Evolutionary conservation across 495 filamentous ascomycete genomes (phyloP).

Genomic region (Penicillium arizonense): DNA sequence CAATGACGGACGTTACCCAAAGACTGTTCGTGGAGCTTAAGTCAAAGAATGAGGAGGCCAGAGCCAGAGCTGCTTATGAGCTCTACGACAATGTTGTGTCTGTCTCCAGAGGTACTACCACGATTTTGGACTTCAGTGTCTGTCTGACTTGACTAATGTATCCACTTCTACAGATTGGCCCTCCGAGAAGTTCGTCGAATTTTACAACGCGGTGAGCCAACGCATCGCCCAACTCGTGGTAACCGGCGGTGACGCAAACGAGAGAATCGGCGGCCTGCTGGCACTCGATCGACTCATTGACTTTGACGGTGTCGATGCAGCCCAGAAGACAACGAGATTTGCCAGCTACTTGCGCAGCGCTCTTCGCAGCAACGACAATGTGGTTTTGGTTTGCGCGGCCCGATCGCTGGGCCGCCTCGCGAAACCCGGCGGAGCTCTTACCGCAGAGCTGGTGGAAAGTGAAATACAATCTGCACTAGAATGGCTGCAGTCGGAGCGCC

Average conservation of each 20-base stretch:
- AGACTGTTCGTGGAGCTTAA: conserved; percentile 50
- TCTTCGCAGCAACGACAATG: conserved; percentile 82
- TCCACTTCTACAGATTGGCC: conserved; percentile 59
- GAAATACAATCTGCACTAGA: conserved; percentile 94
- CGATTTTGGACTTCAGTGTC: neutral
- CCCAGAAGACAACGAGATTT: conserved; percentile 91
- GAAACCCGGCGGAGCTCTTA: conserved; percentile 87
- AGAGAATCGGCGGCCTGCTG: conserved; percentile 85
- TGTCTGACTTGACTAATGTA: conserved; percentile 7
- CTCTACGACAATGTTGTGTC: conserved; percentile 50
- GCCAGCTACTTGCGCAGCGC: conserved; percentile 84
- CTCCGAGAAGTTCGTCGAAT: conserved; percentile 71
- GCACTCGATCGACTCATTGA: conserved; percentile 91
- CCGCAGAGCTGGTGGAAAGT: conserved; percentile 93
- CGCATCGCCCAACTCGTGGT: conserved; percentile 71
- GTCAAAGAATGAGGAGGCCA: conserved; percentile 53
- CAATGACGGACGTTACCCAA: conserved; percentile 47
- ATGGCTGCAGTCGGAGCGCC: conserved; percentile 91
- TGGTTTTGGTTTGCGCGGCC: conserved; percentile 83
- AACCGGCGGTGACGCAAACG: conserved; percentile 78
- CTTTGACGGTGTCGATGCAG: conserved; percentile 92
- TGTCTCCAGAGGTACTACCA: conserved; percentile 45
- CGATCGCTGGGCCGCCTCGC: conserved; percentile 85
- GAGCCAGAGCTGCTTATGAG: conserved; percentile 51
- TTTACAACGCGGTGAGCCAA: conserved; percentile 75